phyloP scores from a whole-genome alignment of 306 rosid genomes.

The Echinosophora koreensis region DNA sequence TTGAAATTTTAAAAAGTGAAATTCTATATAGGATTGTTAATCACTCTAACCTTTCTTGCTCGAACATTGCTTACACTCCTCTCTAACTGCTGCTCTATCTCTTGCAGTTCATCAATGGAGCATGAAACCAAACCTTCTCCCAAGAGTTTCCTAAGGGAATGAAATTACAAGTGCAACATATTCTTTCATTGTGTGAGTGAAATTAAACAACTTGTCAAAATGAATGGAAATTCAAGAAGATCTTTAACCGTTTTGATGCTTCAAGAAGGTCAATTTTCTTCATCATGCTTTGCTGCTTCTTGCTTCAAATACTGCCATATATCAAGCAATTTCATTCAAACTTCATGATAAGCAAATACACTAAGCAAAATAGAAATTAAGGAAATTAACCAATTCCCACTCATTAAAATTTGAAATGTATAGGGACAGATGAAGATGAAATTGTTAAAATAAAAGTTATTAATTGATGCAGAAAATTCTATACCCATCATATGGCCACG shows the following conservation, averaged over 20 bases:
- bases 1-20: neutral
- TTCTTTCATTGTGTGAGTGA: neutral
- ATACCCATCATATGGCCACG: neutral
- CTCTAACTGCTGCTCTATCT: constrained; percentile 74
- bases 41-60: constrained; percentile 67
- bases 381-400: neutral
- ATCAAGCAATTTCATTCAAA: constrained; percentile 30
- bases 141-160: constrained; percentile 63
- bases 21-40: neutral
- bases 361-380: neutral
- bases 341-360: neutral
- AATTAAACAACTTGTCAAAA: neutral
- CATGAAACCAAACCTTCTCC: constrained; percentile 75
- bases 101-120: constrained; percentile 72
- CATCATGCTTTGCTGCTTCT: constrained; percentile 68
- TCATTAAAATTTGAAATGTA: neutral
- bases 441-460: neutral
- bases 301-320: constrained; percentile 71
- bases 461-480: neutral
- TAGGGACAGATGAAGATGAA: neutral
- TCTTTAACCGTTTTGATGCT: constrained; percentile 68
- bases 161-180: constrained; percentile 19
- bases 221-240: constrained; percentile 3
- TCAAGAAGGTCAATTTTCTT: constrained; percentile 79
- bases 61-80: constrained; percentile 65